Evolutionary conservation across 1,284 basidiomycete genomes (phyloP), one percentile per base, ranked within the genome.

Genomic region (Fomitopsis betulina): DNA sequence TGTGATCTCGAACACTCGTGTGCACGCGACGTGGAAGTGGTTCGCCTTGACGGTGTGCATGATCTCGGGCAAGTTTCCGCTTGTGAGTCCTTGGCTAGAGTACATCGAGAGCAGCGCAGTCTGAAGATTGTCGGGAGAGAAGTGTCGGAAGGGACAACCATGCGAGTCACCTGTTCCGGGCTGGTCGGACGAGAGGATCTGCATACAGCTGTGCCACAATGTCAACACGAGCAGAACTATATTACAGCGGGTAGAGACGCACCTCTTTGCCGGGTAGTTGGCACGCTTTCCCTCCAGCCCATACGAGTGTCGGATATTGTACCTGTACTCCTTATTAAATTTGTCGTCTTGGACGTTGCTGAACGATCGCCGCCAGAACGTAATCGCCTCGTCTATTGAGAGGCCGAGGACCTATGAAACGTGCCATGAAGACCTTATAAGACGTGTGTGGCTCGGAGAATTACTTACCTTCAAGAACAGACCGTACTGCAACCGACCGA

Each of bases 311-410:
- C 96, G 87, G 66, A 99, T 96, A 67, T 99, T 99, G 75, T 99
- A 99, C 66, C 87, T 89, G 79, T 98, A 91, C 70, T 98, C 93
- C 73, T 99, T 99, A 77, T 95, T 96, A 77, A 99, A 99, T 73
- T 96, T 92, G 76, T 99, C 95, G 64, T 98, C 96, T 23, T 87
- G 87, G 58, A 93, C 85, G 38, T 77, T 81, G 52, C 81, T 79
- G 72, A 97, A 98, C 35, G 90, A 89, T 66, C 89, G 89, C 56
- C 94, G 81, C 97, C 97, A 99, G 75, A 98, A 99, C 7, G 86
- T 75, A 55, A 98, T 75, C 2, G 97, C 96, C 74, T 99, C 96
- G 32, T 99, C 96, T 54, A 99, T 86, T 0, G 95, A 92, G 53
- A 99, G 74, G 2, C 96, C 96, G 56, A 99, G 80, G 5, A 94